Base-by-base conservation (phyloP, 164 flowering plant species). In the Annona cherimola region DNA sequence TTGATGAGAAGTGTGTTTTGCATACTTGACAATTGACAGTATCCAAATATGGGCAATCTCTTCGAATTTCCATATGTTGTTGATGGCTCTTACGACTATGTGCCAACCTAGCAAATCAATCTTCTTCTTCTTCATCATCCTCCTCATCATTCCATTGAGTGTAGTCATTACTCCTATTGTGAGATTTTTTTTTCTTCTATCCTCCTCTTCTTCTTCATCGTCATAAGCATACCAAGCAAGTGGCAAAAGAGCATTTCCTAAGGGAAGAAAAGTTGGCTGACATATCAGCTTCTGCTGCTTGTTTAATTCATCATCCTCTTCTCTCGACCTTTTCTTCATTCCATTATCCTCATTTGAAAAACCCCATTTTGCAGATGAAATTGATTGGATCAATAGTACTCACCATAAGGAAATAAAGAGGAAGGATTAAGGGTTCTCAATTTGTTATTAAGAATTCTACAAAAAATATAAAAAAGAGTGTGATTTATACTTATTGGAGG, bases 41-140 rank as follows among this genome's bases (percentile, higher is more conserved):
- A 82, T 96, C 99, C 66, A 96, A 89, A 79, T 96, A 93, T 19
- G 99, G 99, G 54, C 99, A 96, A 71, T 93, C 99, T 76, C 91
- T 86, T 7, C 98, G 82, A 35, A 88, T 63, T 75, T 89, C 98
- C 70, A 87, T 74, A 35, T 74, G 71, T 16, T 90, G 84, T 55
- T 50, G 81, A 12, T 80, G 80, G 73, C 42, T 78, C 71, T 80
- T 88, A 45, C 63, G 76, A 73, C 50, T 54, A 40, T 42, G 57
- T 16, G 68, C 79, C 54, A 72, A 75, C 5, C 79, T 88, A 9
- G 81, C 87, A 4, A 81, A 83, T 19, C 83, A 83, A 1, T 79
- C 86, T 0, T 79, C 88, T 41, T 83, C 88, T 2, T 75, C 67
- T 40, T 65, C 68, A 64, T 42, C 42, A 26, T 26, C 35, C 41